phyloP scores from a whole-genome alignment of 2,329 filamentous ascomycete genomes.

The Pseudopyrenochaeta lycopersici region DNA sequence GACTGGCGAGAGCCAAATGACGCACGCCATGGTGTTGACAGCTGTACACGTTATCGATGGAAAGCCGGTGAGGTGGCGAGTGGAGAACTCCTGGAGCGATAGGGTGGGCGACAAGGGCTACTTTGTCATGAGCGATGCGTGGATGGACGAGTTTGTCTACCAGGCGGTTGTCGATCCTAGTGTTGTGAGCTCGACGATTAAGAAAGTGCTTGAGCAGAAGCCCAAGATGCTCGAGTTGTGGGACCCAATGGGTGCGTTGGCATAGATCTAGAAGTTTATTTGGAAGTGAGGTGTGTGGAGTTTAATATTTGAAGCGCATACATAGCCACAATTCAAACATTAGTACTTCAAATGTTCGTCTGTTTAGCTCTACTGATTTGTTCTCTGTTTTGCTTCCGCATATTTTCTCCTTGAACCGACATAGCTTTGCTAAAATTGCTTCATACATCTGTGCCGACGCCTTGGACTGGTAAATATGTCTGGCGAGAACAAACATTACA shows the following conservation, averaged over 20 bases:
- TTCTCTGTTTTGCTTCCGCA: too few relatives aligned
- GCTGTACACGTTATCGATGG: slow-evolving; percentile 79
- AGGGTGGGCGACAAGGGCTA: slow-evolving; percentile 77
- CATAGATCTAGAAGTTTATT: too few relatives aligned
- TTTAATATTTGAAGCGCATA: background rate
- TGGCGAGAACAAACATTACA: too few relatives aligned
- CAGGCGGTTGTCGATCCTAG: slow-evolving; percentile 84
- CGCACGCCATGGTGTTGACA: slow-evolving; percentile 91
- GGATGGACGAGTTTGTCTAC: slow-evolving; percentile 75
- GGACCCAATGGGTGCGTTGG: slow-evolving; percentile 82
- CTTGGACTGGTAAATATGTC: too few relatives aligned
- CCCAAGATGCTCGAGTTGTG: slow-evolving; percentile 71
- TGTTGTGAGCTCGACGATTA: slow-evolving; percentile 67
- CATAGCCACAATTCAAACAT: background rate
- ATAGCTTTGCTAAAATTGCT: too few relatives aligned
- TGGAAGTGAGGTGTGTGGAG: too few relatives aligned
- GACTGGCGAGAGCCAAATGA: slow-evolving; percentile 83
- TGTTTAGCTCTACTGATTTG: too few relatives aligned
- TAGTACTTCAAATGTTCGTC: too few relatives aligned
- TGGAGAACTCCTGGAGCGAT: slow-evolving; percentile 87
- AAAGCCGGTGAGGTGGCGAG: slow-evolving; percentile 78
- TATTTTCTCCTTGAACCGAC: too few relatives aligned
- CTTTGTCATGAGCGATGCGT: slow-evolving; percentile 85
- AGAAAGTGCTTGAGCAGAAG: slow-evolving; percentile 74
- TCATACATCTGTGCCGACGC: too few relatives aligned